Base-by-base conservation (phyloP, 805 yeast species). In the Lipomyces yamadae region DNA sequence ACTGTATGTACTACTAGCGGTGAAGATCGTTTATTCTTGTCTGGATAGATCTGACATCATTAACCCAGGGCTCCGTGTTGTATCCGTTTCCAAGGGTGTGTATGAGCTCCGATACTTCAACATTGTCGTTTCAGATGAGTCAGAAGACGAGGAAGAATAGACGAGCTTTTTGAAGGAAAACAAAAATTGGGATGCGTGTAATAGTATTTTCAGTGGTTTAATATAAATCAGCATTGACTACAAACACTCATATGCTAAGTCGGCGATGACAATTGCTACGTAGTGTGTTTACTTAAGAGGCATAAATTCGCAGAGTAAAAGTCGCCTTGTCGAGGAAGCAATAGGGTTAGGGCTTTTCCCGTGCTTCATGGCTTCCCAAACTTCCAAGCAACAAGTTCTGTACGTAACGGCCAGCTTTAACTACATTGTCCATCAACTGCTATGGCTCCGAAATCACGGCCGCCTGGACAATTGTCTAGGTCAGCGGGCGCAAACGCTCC, bases 31-130 rank as follows among this genome's bases (percentile, higher is more conserved):
- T 13, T 30, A 13, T 24, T 32, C 34, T 32, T 24, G 24, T 29
- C 29, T 24, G 32, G 30, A 11, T 32, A 42, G 37, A 30, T 18
- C 32, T 35, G 32, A 56, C 39, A 39, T 60, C 34, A 50, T 24
- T 6, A 53, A 37, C 15, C 15, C 37, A 67, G 70, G 98, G 98
- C 93, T 94, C 85, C 95, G 98, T 88, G 93, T 94, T 80, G 97
- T 94, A 76, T 91, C 98, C 75, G 88, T 90, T 80, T 90, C 92
- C 86, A 90, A 91, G 84, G 91, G 93, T 89, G 88, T 87, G 83
- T 95, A 95, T 91, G 90, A 90, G 84, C 88, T 94, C 86, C 93
- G 95, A 84, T 94, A 94, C 97, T 95, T 91, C 97, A 92, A 96
- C 83, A 95, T 94, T 82, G 92, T 94, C 78, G 94, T 91, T 78